These are phyloP conservation scores for Knufia petricola DNA, from an alignment of 2,329 filamentous ascomycete genomes.

Conservation along the genomic window DNA sequence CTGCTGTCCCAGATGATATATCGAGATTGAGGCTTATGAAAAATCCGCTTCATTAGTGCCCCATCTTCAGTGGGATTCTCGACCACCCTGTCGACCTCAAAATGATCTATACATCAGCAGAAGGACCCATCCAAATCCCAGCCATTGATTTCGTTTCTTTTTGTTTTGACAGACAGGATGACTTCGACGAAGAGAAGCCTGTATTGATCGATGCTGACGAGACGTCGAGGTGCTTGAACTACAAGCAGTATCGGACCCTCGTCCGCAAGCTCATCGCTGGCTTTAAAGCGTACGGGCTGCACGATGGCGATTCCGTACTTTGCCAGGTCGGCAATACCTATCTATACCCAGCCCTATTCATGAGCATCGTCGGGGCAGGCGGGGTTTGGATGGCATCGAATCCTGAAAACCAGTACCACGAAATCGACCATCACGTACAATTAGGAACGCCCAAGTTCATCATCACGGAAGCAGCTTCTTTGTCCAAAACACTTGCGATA, in stretches of 20 bases:
- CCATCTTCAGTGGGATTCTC: too few species aligned
- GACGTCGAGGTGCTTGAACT: slow-evolving; percentile 2
- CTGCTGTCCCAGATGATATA: background rate
- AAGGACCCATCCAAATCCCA: slow-evolving; percentile 3
- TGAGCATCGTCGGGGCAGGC: slow-evolving; percentile 38
- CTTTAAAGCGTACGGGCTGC: slow-evolving; percentile 39
- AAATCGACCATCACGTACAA: slow-evolving; percentile 42
- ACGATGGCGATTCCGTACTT: slow-evolving; percentile 42
- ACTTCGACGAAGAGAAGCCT: slow-evolving; percentile 30
- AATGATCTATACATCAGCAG: slow-evolving; percentile 3
- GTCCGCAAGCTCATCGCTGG: slow-evolving; percentile 44
- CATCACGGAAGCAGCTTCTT: slow-evolving; percentile 38
- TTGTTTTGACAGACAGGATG: slow-evolving; percentile 30
- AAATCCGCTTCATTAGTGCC: background rate
- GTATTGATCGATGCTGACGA: slow-evolving; percentile 10
- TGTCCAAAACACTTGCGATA: slow-evolving; percentile 33
- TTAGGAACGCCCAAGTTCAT: slow-evolving; percentile 38
- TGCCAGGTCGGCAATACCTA: slow-evolving; percentile 4
- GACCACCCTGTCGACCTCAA: background rate
- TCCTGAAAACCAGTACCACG: slow-evolving; percentile 27
- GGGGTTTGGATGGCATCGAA: slow-evolving; percentile 44
- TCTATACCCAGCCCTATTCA: slow-evolving; percentile 30
- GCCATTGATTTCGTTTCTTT: slow-evolving; percentile 33
- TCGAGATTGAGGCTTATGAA: background rate
- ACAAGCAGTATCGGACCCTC: slow-evolving; percentile 23